phyloP scores from a whole-genome alignment of 768 basidiomycete genomes.

The Russula abietina region DNA sequence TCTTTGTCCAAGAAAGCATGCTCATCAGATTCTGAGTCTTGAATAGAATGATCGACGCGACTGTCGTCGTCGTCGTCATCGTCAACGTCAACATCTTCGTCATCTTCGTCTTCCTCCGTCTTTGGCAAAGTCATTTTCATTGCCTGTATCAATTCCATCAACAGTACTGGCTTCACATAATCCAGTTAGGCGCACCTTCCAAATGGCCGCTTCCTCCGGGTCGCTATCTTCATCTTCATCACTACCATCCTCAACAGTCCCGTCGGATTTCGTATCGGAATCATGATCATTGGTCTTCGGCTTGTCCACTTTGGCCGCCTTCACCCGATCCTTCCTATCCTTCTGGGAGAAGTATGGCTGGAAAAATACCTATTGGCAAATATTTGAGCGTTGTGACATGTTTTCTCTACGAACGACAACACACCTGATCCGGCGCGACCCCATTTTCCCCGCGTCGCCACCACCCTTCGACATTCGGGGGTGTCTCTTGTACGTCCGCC shows the following conservation, averaged over 20 bases:
- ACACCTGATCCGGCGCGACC: constrained; percentile 82
- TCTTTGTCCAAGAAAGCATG: constrained; percentile 34
- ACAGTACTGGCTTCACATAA: neutral
- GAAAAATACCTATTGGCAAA: constrained; percentile 65
- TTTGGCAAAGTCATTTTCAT: constrained; percentile 86
- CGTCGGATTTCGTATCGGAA: constrained; percentile 33
- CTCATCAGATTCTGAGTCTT: constrained; percentile 31
- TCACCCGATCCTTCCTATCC: constrained; percentile 47
- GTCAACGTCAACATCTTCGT: constrained; percentile 27
- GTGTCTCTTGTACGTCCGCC: constrained; percentile 44
- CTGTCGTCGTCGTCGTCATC: neutral
- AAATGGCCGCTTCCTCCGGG: constrained; percentile 65
- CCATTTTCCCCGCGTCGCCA: constrained; percentile 62
- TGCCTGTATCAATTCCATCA: constrained; percentile 43
- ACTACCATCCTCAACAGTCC: constrained; percentile 31
- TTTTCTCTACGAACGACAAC: constrained; percentile 24
- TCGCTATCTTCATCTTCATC: constrained; percentile 45
- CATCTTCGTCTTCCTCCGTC: constrained; percentile 31
- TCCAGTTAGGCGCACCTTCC: constrained; percentile 59
- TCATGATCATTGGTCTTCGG: constrained; percentile 38
- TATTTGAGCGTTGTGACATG: neutral
- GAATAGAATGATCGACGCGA: constrained; percentile 23
- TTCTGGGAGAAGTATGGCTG: constrained; percentile 82
- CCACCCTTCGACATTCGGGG: constrained; percentile 73
- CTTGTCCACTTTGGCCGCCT: constrained; percentile 42